Evolutionary conservation across 345 rosid genomes (phyloP).

Genomic region (Nasturtium officinale): DNA sequence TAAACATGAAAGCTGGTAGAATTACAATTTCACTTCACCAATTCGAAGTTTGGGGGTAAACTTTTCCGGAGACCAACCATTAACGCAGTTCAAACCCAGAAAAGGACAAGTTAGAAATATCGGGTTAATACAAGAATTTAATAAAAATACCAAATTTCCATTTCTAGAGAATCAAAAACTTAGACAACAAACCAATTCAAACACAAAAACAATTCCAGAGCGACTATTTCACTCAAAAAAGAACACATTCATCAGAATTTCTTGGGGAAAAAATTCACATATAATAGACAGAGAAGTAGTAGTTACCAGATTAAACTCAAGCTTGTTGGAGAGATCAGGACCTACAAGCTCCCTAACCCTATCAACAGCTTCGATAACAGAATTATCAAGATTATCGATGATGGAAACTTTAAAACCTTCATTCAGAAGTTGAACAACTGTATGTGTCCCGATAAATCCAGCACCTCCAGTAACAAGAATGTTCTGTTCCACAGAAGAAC

Average conservation of each 20-base stretch:
- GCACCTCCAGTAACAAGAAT: conserved; percentile 98
- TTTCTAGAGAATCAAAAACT: conserved; percentile 12
- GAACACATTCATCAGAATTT: background rate
- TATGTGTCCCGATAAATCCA: conserved; percentile 92
- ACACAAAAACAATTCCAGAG: background rate
- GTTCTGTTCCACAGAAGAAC: conserved; percentile 46
- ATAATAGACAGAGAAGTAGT: conserved; percentile 10
- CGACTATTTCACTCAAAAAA: background rate
- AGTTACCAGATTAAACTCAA: conserved; percentile 67
- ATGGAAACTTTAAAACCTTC: conserved; percentile 78
- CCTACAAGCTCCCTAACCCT: conserved; percentile 78
- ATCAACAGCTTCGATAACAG: conserved; percentile 71
- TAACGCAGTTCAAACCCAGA: conserved; percentile 15
- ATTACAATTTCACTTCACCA: background rate
- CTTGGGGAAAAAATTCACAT: background rate
- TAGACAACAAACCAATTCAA: conserved; percentile 6
- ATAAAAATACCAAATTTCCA: conserved; percentile 8
- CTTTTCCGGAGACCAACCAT: background rate
- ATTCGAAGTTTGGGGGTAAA: background rate
- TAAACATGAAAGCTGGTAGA: conserved; percentile 1
- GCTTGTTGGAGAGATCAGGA: conserved; percentile 67
- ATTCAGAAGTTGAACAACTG: conserved; percentile 77
- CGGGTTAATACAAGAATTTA: background rate
- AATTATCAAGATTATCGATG: conserved; percentile 86
- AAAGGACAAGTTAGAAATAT: background rate